Percentiles rank a stretch among this genome's conserved stretches.
phyloP scores from a whole-genome alignment of 2,329 filamentous ascomycete species.

The Cytospora mali region DNA sequence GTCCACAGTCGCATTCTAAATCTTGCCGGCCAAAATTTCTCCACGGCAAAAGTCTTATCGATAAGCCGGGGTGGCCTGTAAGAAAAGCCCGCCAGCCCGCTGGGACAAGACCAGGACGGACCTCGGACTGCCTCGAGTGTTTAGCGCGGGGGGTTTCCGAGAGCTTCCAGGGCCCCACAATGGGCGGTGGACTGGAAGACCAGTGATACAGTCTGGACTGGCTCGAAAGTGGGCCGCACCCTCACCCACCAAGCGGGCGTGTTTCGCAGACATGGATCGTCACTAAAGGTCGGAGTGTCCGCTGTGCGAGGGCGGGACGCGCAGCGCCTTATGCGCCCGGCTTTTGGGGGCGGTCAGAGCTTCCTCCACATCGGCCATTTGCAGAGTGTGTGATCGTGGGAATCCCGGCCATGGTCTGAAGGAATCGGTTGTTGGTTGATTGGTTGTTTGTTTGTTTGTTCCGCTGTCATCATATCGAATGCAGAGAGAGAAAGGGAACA shows the following conservation, averaged over 20 bases:
- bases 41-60: slow-evolving; percentile 13
- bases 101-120: slow-evolving; percentile 1
- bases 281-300: slow-evolving; percentile 21
- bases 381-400: not conserved
- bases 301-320: slow-evolving; percentile 16
- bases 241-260: slow-evolving; percentile 17
- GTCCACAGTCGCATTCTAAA: slow-evolving; percentile 2
- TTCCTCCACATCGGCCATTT: slow-evolving; percentile 12
- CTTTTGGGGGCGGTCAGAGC: slow-evolving; percentile 19
- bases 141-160: slow-evolving; percentile 16
- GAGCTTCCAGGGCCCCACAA: slow-evolving; percentile 10
- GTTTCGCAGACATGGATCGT: slow-evolving; percentile 20
- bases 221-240: slow-evolving; percentile 12
- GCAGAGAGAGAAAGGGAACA: slow-evolving; percentile 16
- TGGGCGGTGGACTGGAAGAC: slow-evolving; percentile 17
- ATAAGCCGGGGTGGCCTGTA: slow-evolving; percentile 20
- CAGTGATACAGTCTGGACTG: slow-evolving; percentile 12
- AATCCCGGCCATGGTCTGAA: not conserved
- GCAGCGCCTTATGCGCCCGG: not conserved
- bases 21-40: slow-evolving; percentile 21
- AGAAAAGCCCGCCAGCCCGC: no score
- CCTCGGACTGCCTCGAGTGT: slow-evolving; percentile 1
- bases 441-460: no score
- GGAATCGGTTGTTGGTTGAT: not conserved
- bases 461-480: slow-evolving; percentile 10